These are phyloP conservation scores for Dictyostelium discoideum DNA, from an alignment of 78 protist species.

Conservation along the genomic window DNA sequence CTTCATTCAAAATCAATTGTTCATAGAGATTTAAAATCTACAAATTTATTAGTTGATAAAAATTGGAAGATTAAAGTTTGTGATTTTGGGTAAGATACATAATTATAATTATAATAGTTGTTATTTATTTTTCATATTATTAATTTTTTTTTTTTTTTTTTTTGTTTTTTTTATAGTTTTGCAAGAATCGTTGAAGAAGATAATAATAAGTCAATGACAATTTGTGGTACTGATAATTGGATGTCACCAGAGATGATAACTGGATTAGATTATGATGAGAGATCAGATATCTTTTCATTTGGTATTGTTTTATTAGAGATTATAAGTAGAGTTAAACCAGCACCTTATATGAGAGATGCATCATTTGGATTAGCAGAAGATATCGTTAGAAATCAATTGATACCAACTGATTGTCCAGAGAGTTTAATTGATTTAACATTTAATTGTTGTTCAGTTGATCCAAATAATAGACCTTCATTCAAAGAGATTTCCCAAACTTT, in stretches of 20 bases:
- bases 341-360: slow-evolving; percentile 61
- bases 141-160: not conserved
- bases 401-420: slow-evolving; percentile 49
- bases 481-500: not conserved
- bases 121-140: too few species aligned
- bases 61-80: slow-evolving; percentile 72
- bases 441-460: slow-evolving; percentile 28
- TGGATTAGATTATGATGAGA: slow-evolving; percentile 73
- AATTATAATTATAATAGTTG: too few species aligned
- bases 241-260: slow-evolving; percentile 76
- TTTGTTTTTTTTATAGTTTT: not conserved
- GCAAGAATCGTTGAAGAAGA: slow-evolving; percentile 80
- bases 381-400: slow-evolving; percentile 28
- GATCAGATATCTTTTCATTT: slow-evolving; percentile 74
- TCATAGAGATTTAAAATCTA: slow-evolving; percentile 65
- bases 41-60: slow-evolving; percentile 39
- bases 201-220: slow-evolving; percentile 68
- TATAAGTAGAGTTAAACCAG: slow-evolving; percentile 67
- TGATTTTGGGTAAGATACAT: slow-evolving; percentile 49
- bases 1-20: slow-evolving; percentile 65
- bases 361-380: slow-evolving; percentile 38
- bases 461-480: slow-evolving; percentile 67
- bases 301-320: slow-evolving; percentile 59
- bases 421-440: slow-evolving; percentile 30
- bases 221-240: slow-evolving; percentile 83